Conservation (phyloP, 345 rosid species). For the Eucalyptus polyanthemos region DNA sequence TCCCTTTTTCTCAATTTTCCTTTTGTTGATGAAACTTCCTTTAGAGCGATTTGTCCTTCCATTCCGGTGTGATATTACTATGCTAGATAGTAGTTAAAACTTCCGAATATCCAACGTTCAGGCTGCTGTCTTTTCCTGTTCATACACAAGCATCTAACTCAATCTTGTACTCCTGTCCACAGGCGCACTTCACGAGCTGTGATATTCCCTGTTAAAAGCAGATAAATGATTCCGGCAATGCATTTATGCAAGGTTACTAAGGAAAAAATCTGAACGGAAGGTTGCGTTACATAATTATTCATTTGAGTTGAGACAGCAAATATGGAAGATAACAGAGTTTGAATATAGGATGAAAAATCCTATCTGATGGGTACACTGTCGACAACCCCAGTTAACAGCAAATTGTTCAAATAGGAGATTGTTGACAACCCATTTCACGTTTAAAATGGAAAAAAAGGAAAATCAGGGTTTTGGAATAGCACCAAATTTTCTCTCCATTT, state of each 20-base stretch:
- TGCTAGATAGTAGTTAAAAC: conserved; percentile 1
- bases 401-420: background rate
- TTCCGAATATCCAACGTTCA: conserved; percentile 1
- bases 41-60: conserved; percentile 26
- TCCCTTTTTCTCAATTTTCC: background rate
- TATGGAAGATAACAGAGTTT: background rate
- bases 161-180: conserved; percentile 50
- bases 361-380: background rate
- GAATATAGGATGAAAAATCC: background rate
- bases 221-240: background rate
- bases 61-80: conserved; percentile 2
- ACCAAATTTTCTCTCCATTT: too few relatives aligned
- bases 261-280: background rate
- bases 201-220: conserved; percentile 43
- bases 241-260: background rate
- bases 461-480: background rate
- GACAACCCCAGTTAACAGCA: background rate
- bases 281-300: background rate
- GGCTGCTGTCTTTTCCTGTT: background rate
- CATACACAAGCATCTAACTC: background rate
- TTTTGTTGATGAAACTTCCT: background rate
- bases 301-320: background rate
- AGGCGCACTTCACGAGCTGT: conserved; percentile 33
- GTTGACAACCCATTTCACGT: background rate
- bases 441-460: background rate